Evolutionary conservation across 345 rosid genomes (phyloP).

Genomic region (Kandelia obovata): DNA sequence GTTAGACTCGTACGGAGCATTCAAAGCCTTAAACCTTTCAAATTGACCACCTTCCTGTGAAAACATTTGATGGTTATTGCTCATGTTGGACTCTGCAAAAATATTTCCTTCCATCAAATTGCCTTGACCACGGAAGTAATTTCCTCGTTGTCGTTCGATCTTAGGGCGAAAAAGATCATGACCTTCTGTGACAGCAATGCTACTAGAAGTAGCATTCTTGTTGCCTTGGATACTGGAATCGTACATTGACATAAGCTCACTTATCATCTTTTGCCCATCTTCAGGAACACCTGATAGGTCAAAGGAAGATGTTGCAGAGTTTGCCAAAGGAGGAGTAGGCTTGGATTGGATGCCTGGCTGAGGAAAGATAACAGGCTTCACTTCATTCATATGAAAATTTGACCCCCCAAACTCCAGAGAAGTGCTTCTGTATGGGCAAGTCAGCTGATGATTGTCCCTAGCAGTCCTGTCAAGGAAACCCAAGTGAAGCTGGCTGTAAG

Average conservation of each 20-base stretch:
- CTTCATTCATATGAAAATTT: constrained; percentile 64
- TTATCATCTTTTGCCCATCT: constrained; percentile 88
- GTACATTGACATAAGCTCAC: constrained; percentile 77
- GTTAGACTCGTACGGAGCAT: constrained; percentile 44
- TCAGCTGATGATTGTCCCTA: constrained; percentile 77
- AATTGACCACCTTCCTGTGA: constrained; percentile 46
- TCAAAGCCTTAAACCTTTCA: constrained; percentile 42
- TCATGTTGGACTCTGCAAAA: constrained; percentile 54
- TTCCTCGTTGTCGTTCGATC: constrained; percentile 57
- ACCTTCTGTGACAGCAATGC: constrained; percentile 35
- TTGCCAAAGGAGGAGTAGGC: constrained; percentile 31
- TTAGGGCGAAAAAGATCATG: constrained; percentile 42
- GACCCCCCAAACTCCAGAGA: constrained; percentile 53
- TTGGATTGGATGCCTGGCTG: constrained; percentile 51
- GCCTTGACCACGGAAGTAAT: constrained; percentile 42
- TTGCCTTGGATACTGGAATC: constrained; percentile 57
- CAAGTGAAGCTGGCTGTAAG: constrained; percentile 49
- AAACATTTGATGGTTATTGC: constrained; percentile 43
- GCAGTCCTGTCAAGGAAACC: constrained; percentile 67
- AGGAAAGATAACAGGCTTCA: constrained; percentile 66
- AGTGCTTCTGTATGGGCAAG: constrained; percentile 48
- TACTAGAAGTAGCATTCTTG: constrained; percentile 33
- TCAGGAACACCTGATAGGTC: constrained; percentile 86
- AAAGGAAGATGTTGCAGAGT: constrained; percentile 40
- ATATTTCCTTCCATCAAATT: constrained; percentile 48